A percentile compares a stretch with the other conserved stretches of the same genome.
These are phyloP conservation scores for Cystoisospora suis DNA, from an alignment of 169 alveolate genomes.

Conservation along the genomic window DNA sequence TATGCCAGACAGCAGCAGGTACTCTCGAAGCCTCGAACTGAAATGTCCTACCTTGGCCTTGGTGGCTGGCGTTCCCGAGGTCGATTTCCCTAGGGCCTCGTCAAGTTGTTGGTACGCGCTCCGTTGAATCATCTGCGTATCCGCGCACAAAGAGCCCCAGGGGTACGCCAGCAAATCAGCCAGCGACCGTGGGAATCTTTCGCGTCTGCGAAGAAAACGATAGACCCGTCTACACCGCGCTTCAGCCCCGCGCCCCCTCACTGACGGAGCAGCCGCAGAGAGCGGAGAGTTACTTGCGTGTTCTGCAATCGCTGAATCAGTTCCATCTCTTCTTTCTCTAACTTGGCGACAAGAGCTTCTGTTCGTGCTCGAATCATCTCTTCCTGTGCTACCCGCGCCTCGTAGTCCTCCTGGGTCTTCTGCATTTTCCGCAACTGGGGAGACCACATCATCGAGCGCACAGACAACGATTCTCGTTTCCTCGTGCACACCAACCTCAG, in stretches of 20 bases:
- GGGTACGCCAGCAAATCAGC: too few relatives aligned
- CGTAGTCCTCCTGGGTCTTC: constrained; percentile 59
- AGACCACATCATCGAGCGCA: too few relatives aligned
- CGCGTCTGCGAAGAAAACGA: too few relatives aligned
- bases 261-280: constrained; percentile 17
- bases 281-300: constrained; percentile 57
- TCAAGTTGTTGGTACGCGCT: constrained; percentile 30
- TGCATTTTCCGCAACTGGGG: constrained; percentile 45
- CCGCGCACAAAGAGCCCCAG: too few relatives aligned
- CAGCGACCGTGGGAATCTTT: too few relatives aligned
- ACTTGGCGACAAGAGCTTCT: constrained; percentile 63
- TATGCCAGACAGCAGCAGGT: too few relatives aligned
- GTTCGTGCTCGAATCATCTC: constrained; percentile 58
- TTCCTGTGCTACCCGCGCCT: constrained; percentile 67
- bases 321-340: constrained; percentile 71
- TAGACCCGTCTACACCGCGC: not conserved
- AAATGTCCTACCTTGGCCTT: not conserved
- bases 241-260: constrained; percentile 9
- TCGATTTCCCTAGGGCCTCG: constrained; percentile 7
- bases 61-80: not conserved
- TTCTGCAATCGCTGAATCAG: constrained; percentile 68
- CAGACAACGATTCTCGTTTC: too few relatives aligned
- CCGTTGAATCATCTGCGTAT: constrained; percentile 24
- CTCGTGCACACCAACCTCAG: too few relatives aligned
- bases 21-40: too few relatives aligned